phyloP scores from a whole-genome alignment of 192 early-diverging fungal species.

The Powellomyces hirtus region DNA sequence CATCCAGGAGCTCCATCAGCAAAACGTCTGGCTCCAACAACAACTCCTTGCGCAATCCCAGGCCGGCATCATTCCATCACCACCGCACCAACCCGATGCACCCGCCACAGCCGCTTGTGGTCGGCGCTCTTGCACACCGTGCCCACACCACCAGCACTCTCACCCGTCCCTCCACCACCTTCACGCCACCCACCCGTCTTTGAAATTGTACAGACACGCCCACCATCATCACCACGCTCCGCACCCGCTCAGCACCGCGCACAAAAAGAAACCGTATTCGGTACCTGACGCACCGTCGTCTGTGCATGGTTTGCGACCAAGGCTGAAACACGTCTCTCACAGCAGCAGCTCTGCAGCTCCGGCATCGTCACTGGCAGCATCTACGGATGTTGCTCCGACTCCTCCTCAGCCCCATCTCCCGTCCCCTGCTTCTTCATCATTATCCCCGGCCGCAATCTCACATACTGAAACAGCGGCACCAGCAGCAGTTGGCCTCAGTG shows the following conservation, averaged over 20 bases:
- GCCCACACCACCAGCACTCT: conserved; percentile 13
- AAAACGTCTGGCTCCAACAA: conserved; percentile 20
- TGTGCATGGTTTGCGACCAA: no score
- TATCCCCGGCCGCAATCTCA: not conserved
- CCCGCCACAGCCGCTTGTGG: not conserved
- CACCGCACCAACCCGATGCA: no score
- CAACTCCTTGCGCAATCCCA: conserved; percentile 14
- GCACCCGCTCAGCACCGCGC: not conserved
- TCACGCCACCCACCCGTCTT: not conserved
- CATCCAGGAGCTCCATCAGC: conserved; percentile 14
- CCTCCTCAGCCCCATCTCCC: conserved; percentile 4
- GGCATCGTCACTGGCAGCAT: not conserved
- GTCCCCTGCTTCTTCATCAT: not conserved
- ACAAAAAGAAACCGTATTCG: conserved; percentile 19
- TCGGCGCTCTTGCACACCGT: conserved; percentile 13
- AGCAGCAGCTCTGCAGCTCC: no score
- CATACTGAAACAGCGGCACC: no score
- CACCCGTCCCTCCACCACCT: conserved; percentile 6
- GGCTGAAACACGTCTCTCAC: no score
- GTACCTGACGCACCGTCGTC: conserved; percentile 5
- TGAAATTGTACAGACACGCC: conserved; percentile 2
- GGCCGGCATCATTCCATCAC: no score
- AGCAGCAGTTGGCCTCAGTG: not conserved
- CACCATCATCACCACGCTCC: not conserved
- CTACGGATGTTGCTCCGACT: not conserved